Percentiles rank a stretch among this genome's conserved stretches.
Evolutionary conservation across 2,329 filamentous ascomycete genomes (phyloP).

Genomic region (Aspergillus costaricaensis): DNA sequence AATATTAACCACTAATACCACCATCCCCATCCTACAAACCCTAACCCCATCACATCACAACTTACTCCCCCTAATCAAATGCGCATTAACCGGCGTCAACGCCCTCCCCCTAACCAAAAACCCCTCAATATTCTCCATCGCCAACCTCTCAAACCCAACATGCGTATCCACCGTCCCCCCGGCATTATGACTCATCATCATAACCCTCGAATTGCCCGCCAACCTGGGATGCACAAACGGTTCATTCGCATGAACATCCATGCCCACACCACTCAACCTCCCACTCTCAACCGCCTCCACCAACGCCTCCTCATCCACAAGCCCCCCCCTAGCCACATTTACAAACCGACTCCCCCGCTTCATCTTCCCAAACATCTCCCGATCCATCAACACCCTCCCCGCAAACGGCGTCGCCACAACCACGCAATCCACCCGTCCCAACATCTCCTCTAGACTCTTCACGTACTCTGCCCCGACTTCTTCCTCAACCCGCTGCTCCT

Average conservation of each 20-base stretch:
- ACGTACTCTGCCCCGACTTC: slow-evolving; percentile 46
- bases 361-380: slow-evolving; percentile 47
- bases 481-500: slow-evolving; percentile 41
- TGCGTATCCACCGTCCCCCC: slow-evolving; percentile 53
- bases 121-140: slow-evolving; percentile 50
- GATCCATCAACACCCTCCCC: slow-evolving; percentile 46
- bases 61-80: slow-evolving; percentile 46
- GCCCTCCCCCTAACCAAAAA: slow-evolving; percentile 39
- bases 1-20: not conserved
- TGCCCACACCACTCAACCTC: slow-evolving; percentile 49
- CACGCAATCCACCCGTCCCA: slow-evolving; percentile 49
- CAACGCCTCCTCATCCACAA: slow-evolving; percentile 54
- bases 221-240: slow-evolving; percentile 52
- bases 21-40: no score
- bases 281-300: slow-evolving; percentile 51
- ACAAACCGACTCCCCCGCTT: slow-evolving; percentile 52
- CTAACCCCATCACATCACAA: not conserved
- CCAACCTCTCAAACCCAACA: slow-evolving; percentile 50
- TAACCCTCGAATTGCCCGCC: slow-evolving; percentile 45
- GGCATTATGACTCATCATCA: slow-evolving; percentile 52
- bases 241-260: slow-evolving; percentile 59
- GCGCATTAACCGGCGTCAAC: slow-evolving; percentile 61
- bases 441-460: slow-evolving; percentile 45
- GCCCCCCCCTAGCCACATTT: slow-evolving; percentile 55
- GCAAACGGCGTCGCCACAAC: slow-evolving; percentile 51